A percentile compares a stretch with the other conserved stretches of the same genome.
Conservation (phyloP, 495 filamentous ascomycete species). For the Talaromyces thailandensis region DNA sequence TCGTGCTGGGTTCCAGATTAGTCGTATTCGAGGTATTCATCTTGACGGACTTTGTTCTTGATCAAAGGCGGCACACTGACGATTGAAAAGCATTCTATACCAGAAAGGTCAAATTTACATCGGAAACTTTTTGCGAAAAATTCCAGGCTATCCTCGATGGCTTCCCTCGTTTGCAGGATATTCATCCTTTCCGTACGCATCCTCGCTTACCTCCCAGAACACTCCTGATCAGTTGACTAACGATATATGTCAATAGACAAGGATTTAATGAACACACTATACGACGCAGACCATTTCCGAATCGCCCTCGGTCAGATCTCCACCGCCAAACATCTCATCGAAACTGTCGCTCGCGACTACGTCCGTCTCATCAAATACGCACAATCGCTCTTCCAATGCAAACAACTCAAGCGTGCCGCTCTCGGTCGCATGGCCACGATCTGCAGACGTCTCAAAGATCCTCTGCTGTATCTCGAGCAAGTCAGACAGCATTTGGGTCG, state of each 20-base stretch:
- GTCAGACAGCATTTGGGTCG: slow-evolving; percentile 95
- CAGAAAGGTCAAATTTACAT: slow-evolving; percentile 97
- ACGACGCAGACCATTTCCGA: slow-evolving; percentile 96
- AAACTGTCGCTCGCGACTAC: slow-evolving; percentile 91
- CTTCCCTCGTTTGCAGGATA: slow-evolving; percentile 89
- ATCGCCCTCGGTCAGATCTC: slow-evolving; percentile 94
- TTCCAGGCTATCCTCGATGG: slow-evolving; percentile 80
- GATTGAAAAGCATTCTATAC: slow-evolving; percentile 70
- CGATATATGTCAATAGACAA: slow-evolving; percentile 42
- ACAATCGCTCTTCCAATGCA: slow-evolving; percentile 92
- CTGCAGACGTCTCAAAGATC: slow-evolving; percentile 85
- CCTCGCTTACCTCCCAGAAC: slow-evolving; percentile 23
- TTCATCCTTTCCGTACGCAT: slow-evolving; percentile 87
- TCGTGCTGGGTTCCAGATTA: slow-evolving; percentile 91
- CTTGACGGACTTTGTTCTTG: not conserved
- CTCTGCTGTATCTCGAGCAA: slow-evolving; percentile 91
- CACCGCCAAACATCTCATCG: slow-evolving; percentile 92
- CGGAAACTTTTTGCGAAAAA: slow-evolving; percentile 94
- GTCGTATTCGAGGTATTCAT: slow-evolving; percentile 67
- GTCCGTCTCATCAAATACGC: slow-evolving; percentile 92
- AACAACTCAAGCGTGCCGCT: slow-evolving; percentile 82
- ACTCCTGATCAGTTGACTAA: not conserved
- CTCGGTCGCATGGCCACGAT: slow-evolving; percentile 96
- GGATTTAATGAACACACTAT: slow-evolving; percentile 73
- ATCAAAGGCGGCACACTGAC: slow-evolving; percentile 1